Evolutionary conservation across 257 asterid genomes (phyloP).

Genomic region (Ligustrum vulgare): DNA sequence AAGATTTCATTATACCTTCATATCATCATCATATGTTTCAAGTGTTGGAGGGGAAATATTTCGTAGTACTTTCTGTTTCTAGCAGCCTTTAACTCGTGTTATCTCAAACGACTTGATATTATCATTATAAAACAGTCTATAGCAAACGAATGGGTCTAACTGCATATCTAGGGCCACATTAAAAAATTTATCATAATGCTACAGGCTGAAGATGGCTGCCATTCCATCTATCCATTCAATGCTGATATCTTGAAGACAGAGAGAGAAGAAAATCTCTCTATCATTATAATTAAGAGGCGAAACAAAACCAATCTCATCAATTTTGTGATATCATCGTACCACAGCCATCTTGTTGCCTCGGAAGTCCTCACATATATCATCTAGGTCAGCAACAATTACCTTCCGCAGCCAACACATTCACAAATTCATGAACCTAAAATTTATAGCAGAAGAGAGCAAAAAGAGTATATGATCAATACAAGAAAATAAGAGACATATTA

Average conservation of each 20-base stretch:
- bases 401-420: slow-evolving; percentile 78
- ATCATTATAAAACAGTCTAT: slow-evolving; percentile 67
- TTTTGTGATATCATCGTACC: slow-evolving; percentile 96
- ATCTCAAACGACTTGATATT: slow-evolving; percentile 64
- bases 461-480: slow-evolving; percentile 8
- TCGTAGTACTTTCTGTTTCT: slow-evolving; percentile 64
- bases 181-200: slow-evolving; percentile 58
- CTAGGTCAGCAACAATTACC: slow-evolving; percentile 75
- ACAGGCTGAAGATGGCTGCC: slow-evolving; percentile 84
- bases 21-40: slow-evolving; percentile 28
- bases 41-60: slow-evolving; percentile 22
- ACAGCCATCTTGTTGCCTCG: slow-evolving; percentile 87
- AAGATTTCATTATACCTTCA: too few relatives aligned
- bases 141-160: slow-evolving; percentile 69
- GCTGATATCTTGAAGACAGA: slow-evolving; percentile 90
- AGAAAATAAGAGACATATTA: not conserved
- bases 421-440: slow-evolving; percentile 71
- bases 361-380: slow-evolving; percentile 80
- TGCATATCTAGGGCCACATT: slow-evolving; percentile 39
- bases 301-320: slow-evolving; percentile 92
- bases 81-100: slow-evolving; percentile 65
- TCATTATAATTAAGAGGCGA: slow-evolving; percentile 75
- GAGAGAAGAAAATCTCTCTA: slow-evolving; percentile 95
- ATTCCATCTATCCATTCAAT: slow-evolving; percentile 91
- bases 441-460: not conserved